phyloP scores from a whole-genome alignment of 768 basidiomycete species.

The Hortiboletus flavorubellus region DNA sequence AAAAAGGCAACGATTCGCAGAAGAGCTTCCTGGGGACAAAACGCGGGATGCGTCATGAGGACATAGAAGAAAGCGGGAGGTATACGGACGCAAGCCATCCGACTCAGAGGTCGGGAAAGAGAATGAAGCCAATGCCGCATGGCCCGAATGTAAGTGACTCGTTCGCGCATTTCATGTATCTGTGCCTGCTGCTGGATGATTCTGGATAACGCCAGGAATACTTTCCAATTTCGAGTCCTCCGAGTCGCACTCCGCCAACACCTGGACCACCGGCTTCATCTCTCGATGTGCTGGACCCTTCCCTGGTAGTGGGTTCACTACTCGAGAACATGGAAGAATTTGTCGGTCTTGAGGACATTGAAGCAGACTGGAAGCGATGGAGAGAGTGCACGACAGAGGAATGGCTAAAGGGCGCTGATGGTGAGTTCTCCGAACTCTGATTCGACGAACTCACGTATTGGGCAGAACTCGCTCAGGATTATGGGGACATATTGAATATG shows the following conservation, averaged over 20 bases:
- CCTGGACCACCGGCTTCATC: conserved; percentile 7
- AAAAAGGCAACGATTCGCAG: conserved; percentile 1
- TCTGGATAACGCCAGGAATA: conserved; percentile 15
- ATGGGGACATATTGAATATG: conserved; percentile 19
- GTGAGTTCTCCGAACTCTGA: conserved; percentile 12
- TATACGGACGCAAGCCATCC: not conserved
- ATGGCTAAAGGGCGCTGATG: conserved; percentile 30
- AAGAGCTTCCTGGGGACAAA: conserved; percentile 9
- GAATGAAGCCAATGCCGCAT: conserved; percentile 10
- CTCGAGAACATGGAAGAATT: conserved; percentile 20
- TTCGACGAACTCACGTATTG: not conserved
- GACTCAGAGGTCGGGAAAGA: conserved; percentile 14
- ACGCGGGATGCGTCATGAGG: conserved; percentile 13
- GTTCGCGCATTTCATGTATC: not conserved
- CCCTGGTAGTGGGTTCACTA: conserved; percentile 11
- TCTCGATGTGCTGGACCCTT: conserved; percentile 1
- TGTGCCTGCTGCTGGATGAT: not conserved
- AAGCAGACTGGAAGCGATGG: conserved; percentile 26
- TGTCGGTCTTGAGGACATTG: conserved; percentile 22
- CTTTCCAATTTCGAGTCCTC: conserved; percentile 21
- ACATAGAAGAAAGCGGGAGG: conserved; percentile 8
- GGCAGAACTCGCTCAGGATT: conserved; percentile 20
- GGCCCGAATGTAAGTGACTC: conserved; percentile 19
- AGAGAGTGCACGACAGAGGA: conserved; percentile 28
- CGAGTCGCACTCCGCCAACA: conserved; percentile 8